A percentile compares a stretch with the other conserved stretches of the same genome.
Evolutionary conservation across 192 early-diverging fungal species (phyloP).

Genomic region (Fimicolochytrium jonesii): DNA sequence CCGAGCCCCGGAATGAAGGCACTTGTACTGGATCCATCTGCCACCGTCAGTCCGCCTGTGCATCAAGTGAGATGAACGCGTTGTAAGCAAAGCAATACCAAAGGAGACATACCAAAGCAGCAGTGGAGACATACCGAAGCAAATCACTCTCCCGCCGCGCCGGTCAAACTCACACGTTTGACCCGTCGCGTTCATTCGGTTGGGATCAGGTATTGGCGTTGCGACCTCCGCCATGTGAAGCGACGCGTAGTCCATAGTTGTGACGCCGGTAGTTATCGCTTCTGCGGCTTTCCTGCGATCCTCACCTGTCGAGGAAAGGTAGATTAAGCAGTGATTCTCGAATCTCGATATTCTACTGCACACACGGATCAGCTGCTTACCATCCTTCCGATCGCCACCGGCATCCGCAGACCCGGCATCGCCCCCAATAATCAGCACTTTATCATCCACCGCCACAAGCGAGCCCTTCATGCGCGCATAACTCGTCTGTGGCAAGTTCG

Average conservation of each 20-base stretch:
- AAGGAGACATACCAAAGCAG: too few relatives aligned
- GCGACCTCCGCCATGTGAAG: neutral
- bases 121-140: constrained; percentile 5
- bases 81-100: neutral
- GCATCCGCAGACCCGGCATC: neutral
- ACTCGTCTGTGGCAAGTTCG: constrained; percentile 8
- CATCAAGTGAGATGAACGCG: neutral
- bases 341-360: neutral
- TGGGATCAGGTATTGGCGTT: neutral
- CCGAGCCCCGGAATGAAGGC: neutral
- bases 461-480: neutral
- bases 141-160: neutral
- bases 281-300: neutral
- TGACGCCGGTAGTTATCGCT: neutral
- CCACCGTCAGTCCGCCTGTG: neutral
- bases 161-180: constrained; percentile 4
- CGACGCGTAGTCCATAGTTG: neutral
- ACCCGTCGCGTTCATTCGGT: constrained; percentile 1
- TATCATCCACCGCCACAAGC: neutral
- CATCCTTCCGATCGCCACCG: neutral
- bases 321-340: neutral
- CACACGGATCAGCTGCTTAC: neutral
- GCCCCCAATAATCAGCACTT: constrained; percentile 1
- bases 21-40: neutral
- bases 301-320: neutral